A percentile compares a stretch with the other conserved stretches of the same genome.
These are phyloP conservation scores for Sphaerulina populicola DNA, from an alignment of 2,329 filamentous ascomycete species.

Conservation along the genomic window DNA sequence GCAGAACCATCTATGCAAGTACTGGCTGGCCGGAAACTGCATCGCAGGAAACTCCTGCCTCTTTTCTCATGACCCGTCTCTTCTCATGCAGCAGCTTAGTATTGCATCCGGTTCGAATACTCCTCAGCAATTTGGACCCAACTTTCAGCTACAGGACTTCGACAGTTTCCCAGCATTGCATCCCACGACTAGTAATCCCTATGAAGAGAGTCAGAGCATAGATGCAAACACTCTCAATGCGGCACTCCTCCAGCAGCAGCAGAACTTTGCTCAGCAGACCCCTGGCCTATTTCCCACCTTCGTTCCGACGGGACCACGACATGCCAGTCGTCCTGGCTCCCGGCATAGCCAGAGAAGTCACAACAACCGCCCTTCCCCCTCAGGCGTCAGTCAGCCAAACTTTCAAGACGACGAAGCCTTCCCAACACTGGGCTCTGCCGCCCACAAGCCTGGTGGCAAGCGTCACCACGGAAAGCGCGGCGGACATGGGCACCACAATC, in stretches of 20 bases:
- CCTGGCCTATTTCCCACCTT: slow-evolving; percentile 57
- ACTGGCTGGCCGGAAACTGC: slow-evolving; percentile 94
- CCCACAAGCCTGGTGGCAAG: slow-evolving; percentile 62
- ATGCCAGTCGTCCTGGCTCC: slow-evolving; percentile 59
- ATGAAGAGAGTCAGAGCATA: slow-evolving; percentile 30
- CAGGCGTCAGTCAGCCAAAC: slow-evolving; percentile 51
- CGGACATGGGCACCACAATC: slow-evolving; percentile 59
- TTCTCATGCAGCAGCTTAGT: slow-evolving; percentile 71
- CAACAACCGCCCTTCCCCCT: slow-evolving; percentile 46
- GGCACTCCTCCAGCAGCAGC: slow-evolving; percentile 34
- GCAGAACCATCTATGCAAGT: slow-evolving; percentile 97
- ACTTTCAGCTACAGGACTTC: slow-evolving; percentile 73
- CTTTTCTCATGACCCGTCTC: slow-evolving; percentile 90
- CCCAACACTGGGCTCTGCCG: slow-evolving; percentile 72
- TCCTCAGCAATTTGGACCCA: slow-evolving; percentile 54
- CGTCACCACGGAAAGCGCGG: slow-evolving; percentile 90
- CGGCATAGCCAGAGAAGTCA: slow-evolving; percentile 71
- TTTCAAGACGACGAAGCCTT: slow-evolving; percentile 95
- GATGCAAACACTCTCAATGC: slow-evolving; percentile 39
- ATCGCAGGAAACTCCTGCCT: slow-evolving; percentile 88
- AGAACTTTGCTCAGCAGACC: slow-evolving; percentile 44
- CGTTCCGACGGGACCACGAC: slow-evolving; percentile 44
- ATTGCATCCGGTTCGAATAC: slow-evolving; percentile 58
- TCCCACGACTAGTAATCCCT: slow-evolving; percentile 38
- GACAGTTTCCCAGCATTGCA: slow-evolving; percentile 75